These are phyloP conservation scores for Ogataea trehalophila DNA, from an alignment of 805 yeast species.

Conservation along the genomic window DNA sequence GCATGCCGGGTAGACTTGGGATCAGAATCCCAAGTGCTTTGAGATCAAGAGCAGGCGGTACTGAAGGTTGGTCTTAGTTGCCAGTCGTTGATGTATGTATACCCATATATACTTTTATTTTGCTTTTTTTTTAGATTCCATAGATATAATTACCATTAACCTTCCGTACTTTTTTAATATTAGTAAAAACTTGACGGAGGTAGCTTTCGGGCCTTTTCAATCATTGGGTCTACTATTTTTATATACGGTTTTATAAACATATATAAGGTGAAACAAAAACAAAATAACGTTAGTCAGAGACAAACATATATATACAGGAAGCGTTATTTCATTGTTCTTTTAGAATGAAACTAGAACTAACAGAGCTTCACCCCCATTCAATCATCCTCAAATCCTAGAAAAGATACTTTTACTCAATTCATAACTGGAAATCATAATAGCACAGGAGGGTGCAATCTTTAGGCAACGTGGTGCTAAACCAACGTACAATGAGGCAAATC, in stretches of 20 bases:
- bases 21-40: slow-evolving; percentile 23
- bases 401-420: slow-evolving; percentile 76
- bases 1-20: slow-evolving; percentile 24
- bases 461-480: slow-evolving; percentile 83
- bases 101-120: no score
- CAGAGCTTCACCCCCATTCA: background rate
- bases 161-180: no score
- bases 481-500: slow-evolving; percentile 75
- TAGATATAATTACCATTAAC: no score
- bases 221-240: no score
- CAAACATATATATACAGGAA: background rate
- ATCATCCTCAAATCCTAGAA: slow-evolving; percentile 10
- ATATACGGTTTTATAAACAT: no score
- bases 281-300: background rate
- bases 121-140: no score
- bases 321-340: background rate
- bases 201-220: no score
- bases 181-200: no score
- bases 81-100: no score
- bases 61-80: slow-evolving; percentile 11
- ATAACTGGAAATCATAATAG: slow-evolving; percentile 95
- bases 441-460: slow-evolving; percentile 96
- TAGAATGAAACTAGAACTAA: background rate
- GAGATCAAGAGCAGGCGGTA: slow-evolving; percentile 14
- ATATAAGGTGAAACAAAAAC: background rate